Evolutionary conservation across 495 filamentous ascomycete species (phyloP).

Genomic region (Parachaetomium inaequale): DNA sequence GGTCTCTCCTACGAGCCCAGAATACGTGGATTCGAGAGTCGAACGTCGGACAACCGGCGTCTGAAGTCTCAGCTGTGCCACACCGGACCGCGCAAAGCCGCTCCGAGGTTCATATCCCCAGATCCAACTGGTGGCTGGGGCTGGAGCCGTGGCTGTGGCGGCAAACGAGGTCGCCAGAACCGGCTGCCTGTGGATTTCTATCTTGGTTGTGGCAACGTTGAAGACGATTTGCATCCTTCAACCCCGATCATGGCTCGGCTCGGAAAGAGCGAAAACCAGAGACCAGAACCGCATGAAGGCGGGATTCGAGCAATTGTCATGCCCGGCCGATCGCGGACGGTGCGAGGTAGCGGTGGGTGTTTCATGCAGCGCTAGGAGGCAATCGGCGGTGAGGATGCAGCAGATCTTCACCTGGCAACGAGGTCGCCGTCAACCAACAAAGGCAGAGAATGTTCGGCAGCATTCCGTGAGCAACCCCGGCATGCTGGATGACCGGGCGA

Average conservation of each 20-base stretch:
- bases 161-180: background rate
- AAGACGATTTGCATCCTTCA: background rate
- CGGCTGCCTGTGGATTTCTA: slow-evolving; percentile 5
- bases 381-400: slow-evolving; percentile 18
- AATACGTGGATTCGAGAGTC: background rate
- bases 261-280: background rate
- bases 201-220: slow-evolving; percentile 1
- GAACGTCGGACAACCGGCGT: background rate
- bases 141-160: slow-evolving; percentile 7
- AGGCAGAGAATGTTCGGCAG: background rate
- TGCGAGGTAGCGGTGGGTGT: background rate
- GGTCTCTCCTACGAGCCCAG: background rate
- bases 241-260: background rate
- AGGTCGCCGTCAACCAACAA: background rate
- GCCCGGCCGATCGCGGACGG: slow-evolving; percentile 1
- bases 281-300: background rate
- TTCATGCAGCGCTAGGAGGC: slow-evolving; percentile 6
- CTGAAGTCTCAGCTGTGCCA: slow-evolving; percentile 1
- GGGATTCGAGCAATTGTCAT: background rate
- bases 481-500: background rate
- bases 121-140: slow-evolving; percentile 1
- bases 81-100: background rate
- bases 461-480: background rate
- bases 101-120: background rate
- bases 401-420: slow-evolving; percentile 7